These are phyloP conservation scores for Phanerochaete carnosa DNA, from an alignment of 768 basidiomycete genomes.

Conservation along the genomic window DNA sequence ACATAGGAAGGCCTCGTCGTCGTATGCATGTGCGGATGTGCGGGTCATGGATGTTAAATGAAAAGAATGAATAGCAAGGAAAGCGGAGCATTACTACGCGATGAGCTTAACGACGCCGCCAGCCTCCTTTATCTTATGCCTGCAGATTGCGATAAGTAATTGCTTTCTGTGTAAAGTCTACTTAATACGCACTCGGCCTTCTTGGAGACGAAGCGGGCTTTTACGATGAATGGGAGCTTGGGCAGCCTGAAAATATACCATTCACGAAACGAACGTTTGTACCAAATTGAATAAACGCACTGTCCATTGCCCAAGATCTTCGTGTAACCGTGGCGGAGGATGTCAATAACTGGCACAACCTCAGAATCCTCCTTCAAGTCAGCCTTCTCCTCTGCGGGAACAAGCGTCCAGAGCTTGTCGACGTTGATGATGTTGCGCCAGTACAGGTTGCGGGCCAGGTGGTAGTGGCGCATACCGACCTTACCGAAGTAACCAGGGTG, in stretches of 20 bases:
- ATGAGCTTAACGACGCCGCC: constrained; percentile 92
- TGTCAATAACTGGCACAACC: constrained; percentile 94
- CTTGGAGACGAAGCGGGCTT: constrained; percentile 91
- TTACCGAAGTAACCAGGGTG: constrained; percentile 99
- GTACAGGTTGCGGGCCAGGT: constrained; percentile 84
- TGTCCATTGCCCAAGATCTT: constrained; percentile 95
- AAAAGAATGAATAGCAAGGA: constrained; percentile 23
- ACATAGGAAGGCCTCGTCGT: constrained; percentile 26
- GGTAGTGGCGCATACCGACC: constrained; percentile 99
- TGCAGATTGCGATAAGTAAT: constrained; percentile 22
- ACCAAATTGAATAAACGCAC: constrained; percentile 40
- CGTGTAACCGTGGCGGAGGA: constrained; percentile 76
- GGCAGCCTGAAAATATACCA: constrained; percentile 54
- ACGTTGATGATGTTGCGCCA: constrained; percentile 98
- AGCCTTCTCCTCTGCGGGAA: constrained; percentile 82
- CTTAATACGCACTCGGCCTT: constrained; percentile 68
- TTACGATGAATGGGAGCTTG: constrained; percentile 93
- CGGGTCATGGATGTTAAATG: constrained; percentile 18
- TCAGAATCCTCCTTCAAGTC: constrained; percentile 69
- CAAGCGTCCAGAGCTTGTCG: constrained; percentile 94
- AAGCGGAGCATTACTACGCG: constrained; percentile 53
- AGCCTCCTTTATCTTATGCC: constrained; percentile 85
- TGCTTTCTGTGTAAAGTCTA: constrained; percentile 1
- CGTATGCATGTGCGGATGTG: constrained; percentile 28
- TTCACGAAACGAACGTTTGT: not conserved